Conservation (phyloP, 2,329 filamentous ascomycete species). For the Apiospora koreana region DNA sequence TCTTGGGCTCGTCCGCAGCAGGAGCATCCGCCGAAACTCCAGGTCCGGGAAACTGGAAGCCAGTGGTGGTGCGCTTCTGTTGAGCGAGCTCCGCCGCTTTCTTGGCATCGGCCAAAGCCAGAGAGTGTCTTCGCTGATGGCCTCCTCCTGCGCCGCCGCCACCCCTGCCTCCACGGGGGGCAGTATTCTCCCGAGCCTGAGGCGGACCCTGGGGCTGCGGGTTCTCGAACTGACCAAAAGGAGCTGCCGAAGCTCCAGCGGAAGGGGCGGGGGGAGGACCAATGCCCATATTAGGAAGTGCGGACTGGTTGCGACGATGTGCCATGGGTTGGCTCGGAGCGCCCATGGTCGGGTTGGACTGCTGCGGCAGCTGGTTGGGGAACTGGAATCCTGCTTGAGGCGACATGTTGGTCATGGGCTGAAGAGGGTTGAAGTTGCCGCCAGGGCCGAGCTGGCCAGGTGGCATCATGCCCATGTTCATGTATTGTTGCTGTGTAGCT, state of each 20-base stretch:
- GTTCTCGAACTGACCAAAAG: constrained; percentile 78
- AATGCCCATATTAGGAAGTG: constrained; percentile 89
- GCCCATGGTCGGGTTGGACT: constrained; percentile 72
- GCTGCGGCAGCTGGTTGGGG: constrained; percentile 71
- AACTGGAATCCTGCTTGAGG: constrained; percentile 89
- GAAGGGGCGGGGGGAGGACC: constrained; percentile 88
- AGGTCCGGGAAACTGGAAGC: constrained; percentile 90
- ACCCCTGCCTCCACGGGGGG: constrained; percentile 72
- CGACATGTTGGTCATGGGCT: constrained; percentile 76
- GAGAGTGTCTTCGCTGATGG: constrained; percentile 90
- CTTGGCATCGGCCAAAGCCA: constrained; percentile 93
- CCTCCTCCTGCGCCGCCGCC: constrained; percentile 67
- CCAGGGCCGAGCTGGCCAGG: constrained; percentile 78
- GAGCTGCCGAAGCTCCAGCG: constrained; percentile 78
- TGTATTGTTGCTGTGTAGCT: constrained; percentile 94
- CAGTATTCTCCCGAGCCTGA: constrained; percentile 66
- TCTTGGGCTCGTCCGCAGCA: constrained; percentile 43
- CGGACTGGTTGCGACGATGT: constrained; percentile 98
- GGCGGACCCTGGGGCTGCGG: constrained; percentile 44
- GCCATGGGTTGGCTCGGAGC: constrained; percentile 76
- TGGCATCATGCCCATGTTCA: constrained; percentile 94
- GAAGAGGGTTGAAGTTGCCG: constrained; percentile 74
- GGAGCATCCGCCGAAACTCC: constrained; percentile 62
- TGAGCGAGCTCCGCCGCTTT: constrained; percentile 96
- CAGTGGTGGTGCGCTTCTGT: constrained; percentile 91